Evolutionary conservation across 164 flowering plant species (phyloP), one percentile per base, ranked within the genome.

Genomic region (Hamamelis virginiana): DNA sequence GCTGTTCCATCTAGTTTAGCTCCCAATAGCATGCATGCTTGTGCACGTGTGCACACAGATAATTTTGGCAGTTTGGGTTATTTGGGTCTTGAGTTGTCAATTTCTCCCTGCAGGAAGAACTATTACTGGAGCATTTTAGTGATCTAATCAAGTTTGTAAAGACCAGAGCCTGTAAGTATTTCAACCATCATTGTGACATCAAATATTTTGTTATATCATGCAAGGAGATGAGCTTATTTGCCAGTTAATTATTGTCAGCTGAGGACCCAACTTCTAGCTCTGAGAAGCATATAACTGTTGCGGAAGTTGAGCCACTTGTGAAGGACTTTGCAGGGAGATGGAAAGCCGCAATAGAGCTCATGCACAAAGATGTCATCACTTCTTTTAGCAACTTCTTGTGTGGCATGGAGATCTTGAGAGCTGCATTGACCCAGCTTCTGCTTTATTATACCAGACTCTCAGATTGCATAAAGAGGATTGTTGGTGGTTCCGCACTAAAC

Each of bases 331-430:
- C 81, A 1, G 81, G 90, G 72, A 81, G 98, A 81, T 93, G 99
- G 99, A 96, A 96, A 74, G 82, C 86, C 22, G 96, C 97, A 41
- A 96, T 93, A 65, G 98, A 96, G 80, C 73, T 91, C 71, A 96
- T 96, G 98, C 99, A 96, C 87, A 96, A 89, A 73, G 98, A 91
- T 71, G 97, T 96, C 55, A 96, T 96, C 50, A 96, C 96, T 15
- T 93, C 98, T 44, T 96, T 96, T 81, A 96, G 99, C 80, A 96
- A 90, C 77, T 96, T 96, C 78, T 77, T 96, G 63, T 90, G 97
- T 58, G 99, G 99, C 18, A 91, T 93, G 98, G 99, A 96, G 67
- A 96, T 96, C 78, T 78, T 96, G 69, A 89, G 95, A 80, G 96
- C 97, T 70, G 91, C 99, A 50, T 67, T 96, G 80, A 91, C 99